A percentile compares a stretch with the other conserved stretches of the same genome.
Conservation (phyloP, 2,329 filamentous ascomycete genomes). For the Ceratocystis papillata region DNA sequence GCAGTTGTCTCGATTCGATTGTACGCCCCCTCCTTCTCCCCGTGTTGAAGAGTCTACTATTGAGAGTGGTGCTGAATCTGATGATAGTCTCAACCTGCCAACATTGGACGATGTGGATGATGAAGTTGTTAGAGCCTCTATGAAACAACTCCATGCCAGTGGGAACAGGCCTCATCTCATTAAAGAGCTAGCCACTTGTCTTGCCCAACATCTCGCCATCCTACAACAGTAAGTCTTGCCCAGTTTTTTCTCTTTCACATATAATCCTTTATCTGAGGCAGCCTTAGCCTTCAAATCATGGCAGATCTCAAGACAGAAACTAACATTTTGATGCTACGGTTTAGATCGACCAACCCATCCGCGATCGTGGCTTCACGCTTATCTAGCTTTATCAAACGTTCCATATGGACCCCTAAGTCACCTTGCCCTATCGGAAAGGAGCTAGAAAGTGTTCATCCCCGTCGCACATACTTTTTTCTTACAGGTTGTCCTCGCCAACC, state of each 20-base stretch:
- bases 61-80: slow-evolving; percentile 83
- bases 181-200: slow-evolving; percentile 76
- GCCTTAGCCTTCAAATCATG: background rate
- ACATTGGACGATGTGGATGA: slow-evolving; percentile 81
- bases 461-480: slow-evolving; percentile 92
- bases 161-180: slow-evolving; percentile 88
- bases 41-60: slow-evolving; percentile 46
- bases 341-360: slow-evolving; percentile 85
- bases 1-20: slow-evolving; percentile 40
- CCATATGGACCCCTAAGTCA: slow-evolving; percentile 63
- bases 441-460: slow-evolving; percentile 80
- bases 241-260: background rate
- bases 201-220: slow-evolving; percentile 64
- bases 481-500: slow-evolving; percentile 77
- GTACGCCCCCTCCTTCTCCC: slow-evolving; percentile 53
- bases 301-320: background rate
- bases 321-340: slow-evolving; percentile 24
- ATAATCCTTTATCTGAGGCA: too few species aligned
- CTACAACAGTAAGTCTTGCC: slow-evolving; percentile 71
- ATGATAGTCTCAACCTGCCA: slow-evolving; percentile 62
- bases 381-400: slow-evolving; percentile 77
- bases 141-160: slow-evolving; percentile 77
- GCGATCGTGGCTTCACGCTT: slow-evolving; percentile 91
- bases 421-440: slow-evolving; percentile 89
- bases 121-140: slow-evolving; percentile 85